Base-by-base conservation (phyloP, 75 land plant genomes). In the Isoetes taiwanensis region DNA sequence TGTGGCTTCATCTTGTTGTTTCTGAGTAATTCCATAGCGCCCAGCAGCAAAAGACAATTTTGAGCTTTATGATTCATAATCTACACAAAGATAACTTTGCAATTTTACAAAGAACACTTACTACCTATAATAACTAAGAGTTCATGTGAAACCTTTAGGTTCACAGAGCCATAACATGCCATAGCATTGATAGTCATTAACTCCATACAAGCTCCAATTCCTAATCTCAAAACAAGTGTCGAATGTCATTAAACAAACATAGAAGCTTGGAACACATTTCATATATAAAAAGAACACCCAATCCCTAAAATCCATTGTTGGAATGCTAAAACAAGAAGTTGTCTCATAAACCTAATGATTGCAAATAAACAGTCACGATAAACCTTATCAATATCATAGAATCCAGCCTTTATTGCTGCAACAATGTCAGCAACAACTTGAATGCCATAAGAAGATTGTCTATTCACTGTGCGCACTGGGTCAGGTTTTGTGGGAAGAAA, bases 131-230 rank as follows among this genome's bases (percentile, higher is more conserved):
- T n/a, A n/a, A n/a, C n/a, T n/a, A n/a, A n/a, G n/a, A n/a, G n/a
- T n/a, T n/a, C n/a, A n/a, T n/a, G n/a, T n/a, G n/a, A n/a, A n/a
- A 83, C 93, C 68, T 52, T 83, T 41, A 94, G 94, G 61, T 91
- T 91, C 12, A 83, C 70, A 30, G 76, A 59, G 12, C 79, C 82
- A 57, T 83, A 87, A 78, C 78, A 83, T 40, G 76, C 80, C 74
- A 86, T 72, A 16, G 75, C 58, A 71, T 91, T 81, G 40, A 34
- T 40, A 14, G 94, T 73, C 97, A 91, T 91, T 0, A 88, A 83
- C 57, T 91, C 97, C 61, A 91, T 58, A 6, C 97, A 93, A 62
- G 85, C 94, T 0, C 97, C 97, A 73, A 91, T 91, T 2, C 97
- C 97, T 85, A n/a, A n/a, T 50, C 24, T 29, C 54, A 32, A 21